Conservation (phyloP, 257 asterid species). For the Striga asiatica region DNA sequence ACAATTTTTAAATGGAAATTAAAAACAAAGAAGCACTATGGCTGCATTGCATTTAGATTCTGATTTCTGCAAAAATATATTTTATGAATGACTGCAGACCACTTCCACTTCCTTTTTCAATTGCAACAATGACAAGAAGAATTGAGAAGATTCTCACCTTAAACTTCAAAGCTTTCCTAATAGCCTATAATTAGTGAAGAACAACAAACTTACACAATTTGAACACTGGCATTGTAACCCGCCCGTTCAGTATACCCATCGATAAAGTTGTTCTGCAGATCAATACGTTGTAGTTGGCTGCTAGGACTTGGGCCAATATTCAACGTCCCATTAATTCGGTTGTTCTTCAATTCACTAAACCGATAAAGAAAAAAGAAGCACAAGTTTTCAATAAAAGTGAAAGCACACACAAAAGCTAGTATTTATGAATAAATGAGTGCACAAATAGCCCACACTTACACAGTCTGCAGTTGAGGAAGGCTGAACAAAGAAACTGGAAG, state of each 20-base stretch:
- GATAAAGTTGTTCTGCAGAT: slow-evolving; percentile 37
- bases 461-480: slow-evolving; percentile 57
- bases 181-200: no score
- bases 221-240: slow-evolving; percentile 11
- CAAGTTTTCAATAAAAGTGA: not conserved
- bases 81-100: no score
- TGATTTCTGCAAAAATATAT: no score
- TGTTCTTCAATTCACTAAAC: slow-evolving; percentile 49
- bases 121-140: no score
- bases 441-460: slow-evolving; percentile 30
- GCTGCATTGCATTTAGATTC: no score
- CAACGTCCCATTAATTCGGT: slow-evolving; percentile 43
- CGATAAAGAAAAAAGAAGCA: not conserved
- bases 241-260: slow-evolving; percentile 32
- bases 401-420: not conserved
- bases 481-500: slow-evolving; percentile 46
- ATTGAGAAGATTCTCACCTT: no score
- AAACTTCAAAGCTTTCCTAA: no score
- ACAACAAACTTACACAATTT: slow-evolving; percentile 35
- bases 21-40: no score
- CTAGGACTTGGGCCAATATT: slow-evolving; percentile 27
- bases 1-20: no score
- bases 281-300: slow-evolving; percentile 38
- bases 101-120: no score
- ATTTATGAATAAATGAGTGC: not conserved